Base-by-base conservation (phyloP, 108 stramenopile species). In the Nitzschia putrida region DNA sequence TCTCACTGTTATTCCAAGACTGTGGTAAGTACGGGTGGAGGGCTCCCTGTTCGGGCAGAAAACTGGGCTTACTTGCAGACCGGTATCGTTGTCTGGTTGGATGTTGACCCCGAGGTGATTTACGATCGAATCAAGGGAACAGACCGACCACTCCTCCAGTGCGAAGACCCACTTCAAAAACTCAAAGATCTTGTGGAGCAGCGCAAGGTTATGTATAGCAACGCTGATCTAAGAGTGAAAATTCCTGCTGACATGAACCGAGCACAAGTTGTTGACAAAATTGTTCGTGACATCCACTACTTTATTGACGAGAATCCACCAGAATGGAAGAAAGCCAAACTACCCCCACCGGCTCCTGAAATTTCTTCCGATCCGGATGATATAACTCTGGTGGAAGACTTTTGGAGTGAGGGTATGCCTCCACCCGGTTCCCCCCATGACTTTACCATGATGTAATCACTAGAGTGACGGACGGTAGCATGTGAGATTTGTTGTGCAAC, bases 251-350 rank as follows among this genome's bases (percentile, higher is more conserved):
- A 79, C 37, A 85, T 89, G 85, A 73, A 78, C 50, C 72, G 74
- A 51, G 71, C 73, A 0, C 71, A 40, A 10, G 82, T 79, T 16
- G 85, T 85, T 8, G 84, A 90, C 45, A 41, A 42, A 61, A 69
- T 88, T 57, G 69, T 96, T 14, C 60, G 70, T 29, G 80, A 88
- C 0, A 49, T 91, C 16, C 88, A 95, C 73, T 81, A 94, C 57
- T 95, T 92, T 67, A 93, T 96, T 71, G 91, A 92, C 70, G 89
- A 93, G 26, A 95, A 96, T 81, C 96, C 96, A 24, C 96, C 96
- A 9, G 90, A 87, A 0, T 94, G 85, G 85, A 88, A 88, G 61
- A 23, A 88, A 88, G 83, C 77, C 76, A 9, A 91, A 34, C 29
- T 34, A 34, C 29, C 29, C 29, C 1, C 29, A 3, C 29, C 29